These are phyloP conservation scores for Emmonsia crescens DNA, from an alignment of 2,329 filamentous ascomycete genomes.

Conservation along the genomic window DNA sequence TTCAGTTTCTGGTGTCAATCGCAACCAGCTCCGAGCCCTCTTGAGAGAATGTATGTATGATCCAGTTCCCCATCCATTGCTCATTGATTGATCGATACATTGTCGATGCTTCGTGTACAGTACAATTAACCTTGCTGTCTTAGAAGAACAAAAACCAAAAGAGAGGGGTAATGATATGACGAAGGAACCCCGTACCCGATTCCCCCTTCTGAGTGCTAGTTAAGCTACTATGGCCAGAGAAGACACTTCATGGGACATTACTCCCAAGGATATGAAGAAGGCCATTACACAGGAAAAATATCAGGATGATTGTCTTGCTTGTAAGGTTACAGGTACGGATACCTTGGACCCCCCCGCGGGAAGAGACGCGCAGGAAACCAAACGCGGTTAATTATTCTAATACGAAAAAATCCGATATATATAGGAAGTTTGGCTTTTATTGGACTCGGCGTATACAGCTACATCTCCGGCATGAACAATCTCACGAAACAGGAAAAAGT, in stretches of 20 bases:
- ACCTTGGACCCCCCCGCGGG: background rate
- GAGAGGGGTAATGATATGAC: background rate
- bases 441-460: slow-evolving; percentile 66
- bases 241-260: slow-evolving; percentile 41
- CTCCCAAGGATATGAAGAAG: slow-evolving; percentile 51
- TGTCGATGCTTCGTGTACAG: background rate
- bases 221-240: slow-evolving; percentile 19
- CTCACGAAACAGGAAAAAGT: slow-evolving; percentile 50
- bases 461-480: slow-evolving; percentile 62
- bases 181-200: background rate
- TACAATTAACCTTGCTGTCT: background rate
- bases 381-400: background rate
- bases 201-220: background rate
- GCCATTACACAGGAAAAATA: slow-evolving; percentile 34
- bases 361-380: background rate
- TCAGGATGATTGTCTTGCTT: slow-evolving; percentile 56
- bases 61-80: background rate
- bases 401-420: background rate
- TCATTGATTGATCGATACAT: background rate
- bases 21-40: background rate
- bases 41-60: background rate
- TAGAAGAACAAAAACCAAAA: no score
- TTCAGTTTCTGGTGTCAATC: background rate
- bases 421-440: slow-evolving; percentile 55
- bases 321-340: slow-evolving; percentile 57